A percentile compares a stretch with the other conserved stretches of the same genome.
These are phyloP conservation scores for Epicoccum nigrum DNA, from an alignment of 2,329 filamentous ascomycete genomes.

Conservation along the genomic window DNA sequence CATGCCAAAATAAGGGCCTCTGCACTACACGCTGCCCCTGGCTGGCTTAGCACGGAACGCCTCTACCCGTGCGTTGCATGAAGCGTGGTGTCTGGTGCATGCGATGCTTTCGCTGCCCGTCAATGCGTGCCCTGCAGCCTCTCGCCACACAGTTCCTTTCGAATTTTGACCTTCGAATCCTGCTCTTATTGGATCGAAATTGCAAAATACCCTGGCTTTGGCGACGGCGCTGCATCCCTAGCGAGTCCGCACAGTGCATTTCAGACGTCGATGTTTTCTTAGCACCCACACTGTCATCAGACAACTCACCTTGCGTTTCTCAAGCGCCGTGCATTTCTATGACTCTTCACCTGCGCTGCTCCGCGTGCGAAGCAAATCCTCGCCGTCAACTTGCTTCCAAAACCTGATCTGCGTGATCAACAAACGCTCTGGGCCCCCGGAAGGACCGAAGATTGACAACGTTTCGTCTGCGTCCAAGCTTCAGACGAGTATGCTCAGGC, in stretches of 20 bases:
- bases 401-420: neutral
- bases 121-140: constrained; percentile 39
- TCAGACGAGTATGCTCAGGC: neutral
- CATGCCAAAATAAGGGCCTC: constrained; percentile 37
- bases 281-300: constrained; percentile 38
- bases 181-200: constrained; percentile 37
- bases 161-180: constrained; percentile 36
- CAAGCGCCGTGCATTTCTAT: constrained; percentile 34
- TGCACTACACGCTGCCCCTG: constrained; percentile 27
- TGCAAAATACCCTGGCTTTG: constrained; percentile 28
- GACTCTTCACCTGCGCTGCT: constrained; percentile 38
- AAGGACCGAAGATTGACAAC: constrained; percentile 3
- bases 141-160: constrained; percentile 45
- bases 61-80: constrained; percentile 44
- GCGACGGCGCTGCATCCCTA: constrained; percentile 27
- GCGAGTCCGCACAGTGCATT: constrained; percentile 40
- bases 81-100: constrained; percentile 31
- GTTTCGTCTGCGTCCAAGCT: constrained; percentile 12
- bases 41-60: constrained; percentile 41
- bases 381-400: constrained; percentile 5
- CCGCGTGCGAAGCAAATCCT: constrained; percentile 28
- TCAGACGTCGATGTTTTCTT: constrained; percentile 22
- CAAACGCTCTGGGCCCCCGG: constrained; percentile 4
- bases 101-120: constrained; percentile 34
- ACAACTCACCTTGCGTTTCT: constrained; percentile 48